Evolutionary conservation across 345 rosid genomes (phyloP).

Genomic region (Fremontodendron californicum): DNA sequence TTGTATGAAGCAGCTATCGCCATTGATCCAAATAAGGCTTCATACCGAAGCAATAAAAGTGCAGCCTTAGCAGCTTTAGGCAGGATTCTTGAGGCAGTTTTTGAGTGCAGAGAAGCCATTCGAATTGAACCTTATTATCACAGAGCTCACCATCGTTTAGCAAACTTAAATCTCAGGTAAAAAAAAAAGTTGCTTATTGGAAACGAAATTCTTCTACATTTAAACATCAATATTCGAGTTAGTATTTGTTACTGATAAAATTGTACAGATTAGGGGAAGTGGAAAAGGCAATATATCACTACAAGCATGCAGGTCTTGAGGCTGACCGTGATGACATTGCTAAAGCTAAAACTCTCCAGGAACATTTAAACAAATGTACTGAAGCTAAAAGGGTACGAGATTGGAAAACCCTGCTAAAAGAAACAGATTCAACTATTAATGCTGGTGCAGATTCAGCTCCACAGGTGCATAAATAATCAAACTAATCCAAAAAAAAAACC

Average conservation of each 20-base stretch:
- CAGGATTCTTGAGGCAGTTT: conserved; percentile 76
- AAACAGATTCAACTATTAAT: conserved; percentile 49
- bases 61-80: conserved; percentile 91
- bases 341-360: conserved; percentile 58
- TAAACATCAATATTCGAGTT: neutral
- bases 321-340: conserved; percentile 69
- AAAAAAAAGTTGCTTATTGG: neutral
- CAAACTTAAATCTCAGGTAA: conserved; percentile 75
- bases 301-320: conserved; percentile 79
- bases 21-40: conserved; percentile 78
- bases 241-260: neutral
- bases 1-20: conserved; percentile 92
- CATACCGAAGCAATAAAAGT: conserved; percentile 88
- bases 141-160: conserved; percentile 91
- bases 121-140: conserved; percentile 81
- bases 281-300: conserved; percentile 81
- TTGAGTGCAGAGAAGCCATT: conserved; percentile 90
- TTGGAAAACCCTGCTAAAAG: conserved; percentile 61
- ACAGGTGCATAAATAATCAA: conserved; percentile 38
- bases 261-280: conserved; percentile 73
- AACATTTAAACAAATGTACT: conserved; percentile 57
- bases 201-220: neutral
- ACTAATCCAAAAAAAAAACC: neutral
- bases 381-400: conserved; percentile 65
- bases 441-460: conserved; percentile 89